phyloP scores from a whole-genome alignment of 169 alveolate species.

The Eimeria acervulina region DNA sequence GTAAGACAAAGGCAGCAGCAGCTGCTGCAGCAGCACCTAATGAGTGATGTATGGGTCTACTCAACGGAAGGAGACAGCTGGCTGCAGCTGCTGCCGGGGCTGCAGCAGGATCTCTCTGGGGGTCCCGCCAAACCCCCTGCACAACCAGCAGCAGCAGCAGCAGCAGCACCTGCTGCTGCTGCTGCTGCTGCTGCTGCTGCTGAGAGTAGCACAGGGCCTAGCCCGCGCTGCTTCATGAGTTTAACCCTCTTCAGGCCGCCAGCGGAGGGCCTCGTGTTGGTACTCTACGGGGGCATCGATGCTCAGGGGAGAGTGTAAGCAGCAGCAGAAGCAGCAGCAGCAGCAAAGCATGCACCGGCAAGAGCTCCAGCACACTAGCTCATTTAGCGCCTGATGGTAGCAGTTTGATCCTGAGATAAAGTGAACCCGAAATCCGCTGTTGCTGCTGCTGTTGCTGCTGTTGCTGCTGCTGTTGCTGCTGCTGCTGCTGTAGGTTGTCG shows the following conservation, averaged over 20 bases:
- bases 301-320: slow-evolving; percentile 23
- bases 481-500: too few species aligned
- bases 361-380: too few species aligned
- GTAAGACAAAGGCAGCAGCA: background rate
- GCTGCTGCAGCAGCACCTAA: background rate
- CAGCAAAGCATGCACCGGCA: background rate
- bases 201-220: background rate
- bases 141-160: background rate
- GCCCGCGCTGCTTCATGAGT: slow-evolving; percentile 22
- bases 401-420: background rate
- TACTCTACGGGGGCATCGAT: slow-evolving; percentile 35
- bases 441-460: slow-evolving; percentile 35
- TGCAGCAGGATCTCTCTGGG: background rate
- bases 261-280: background rate
- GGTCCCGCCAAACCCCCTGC: background rate
- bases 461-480: slow-evolving; percentile 21
- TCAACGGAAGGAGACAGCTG: background rate
- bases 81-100: background rate
- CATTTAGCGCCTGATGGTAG: too few species aligned
- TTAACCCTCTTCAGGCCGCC: slow-evolving; percentile 16
- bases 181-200: background rate
- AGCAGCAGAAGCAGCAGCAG: slow-evolving; percentile 44
- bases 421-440: background rate
- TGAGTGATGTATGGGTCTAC: slow-evolving; percentile 11
- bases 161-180: background rate